Evolutionary conservation across 768 basidiomycete genomes (phyloP), one percentile per base, ranked within the genome.

Genomic region (Panus rudis): DNA sequence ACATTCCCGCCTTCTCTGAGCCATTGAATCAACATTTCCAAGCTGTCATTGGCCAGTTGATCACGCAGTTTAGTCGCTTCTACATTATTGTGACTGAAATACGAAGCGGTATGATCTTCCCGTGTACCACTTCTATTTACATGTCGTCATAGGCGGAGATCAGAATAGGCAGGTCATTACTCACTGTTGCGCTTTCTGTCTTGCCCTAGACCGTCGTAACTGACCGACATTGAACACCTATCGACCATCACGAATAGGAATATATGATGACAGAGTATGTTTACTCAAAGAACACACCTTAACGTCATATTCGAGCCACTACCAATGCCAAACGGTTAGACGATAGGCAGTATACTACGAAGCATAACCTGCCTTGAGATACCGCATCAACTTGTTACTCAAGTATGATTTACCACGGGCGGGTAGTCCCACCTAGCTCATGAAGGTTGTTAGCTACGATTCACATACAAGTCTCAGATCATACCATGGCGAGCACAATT

Each of bases 231-330:
- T 98, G 72, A 98, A 98, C 4, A 98, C 96, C 87, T 92, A 40
- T 32, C 2, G 39, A 39, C 37, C 19, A 35, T 26, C 12, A 12
- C 20, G 11, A 13, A 23, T 12, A 8, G 32, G 30, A 33, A 3
- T n/a, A 16, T 19, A 33, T 13, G 21, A 11, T 1, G 19, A 37
- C 4, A 28, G 10, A 16, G 16, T 19, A 24, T 16, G 22, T 16
- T 32, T 26, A 22, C 23, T 30, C 6, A 13, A 16, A 13, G n/a
- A 31, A 25, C 54, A n/a, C 48, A 83, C 90, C 73, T 92, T 88
- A 52, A 96, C 94, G 52, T 94, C 80, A 61, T 97, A 99, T 63
- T 99, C 96, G 34, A 99, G 75, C 96, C 96, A 99, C 92, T 98
- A 52, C 13, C 34, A 44, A 22, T 30, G 16, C n/a, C 33, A 17